Percentiles rank a stretch among this genome's conserved stretches.
Evolutionary conservation across 768 basidiomycete genomes (phyloP).

Genomic region (Clavaria fumosa): DNA sequence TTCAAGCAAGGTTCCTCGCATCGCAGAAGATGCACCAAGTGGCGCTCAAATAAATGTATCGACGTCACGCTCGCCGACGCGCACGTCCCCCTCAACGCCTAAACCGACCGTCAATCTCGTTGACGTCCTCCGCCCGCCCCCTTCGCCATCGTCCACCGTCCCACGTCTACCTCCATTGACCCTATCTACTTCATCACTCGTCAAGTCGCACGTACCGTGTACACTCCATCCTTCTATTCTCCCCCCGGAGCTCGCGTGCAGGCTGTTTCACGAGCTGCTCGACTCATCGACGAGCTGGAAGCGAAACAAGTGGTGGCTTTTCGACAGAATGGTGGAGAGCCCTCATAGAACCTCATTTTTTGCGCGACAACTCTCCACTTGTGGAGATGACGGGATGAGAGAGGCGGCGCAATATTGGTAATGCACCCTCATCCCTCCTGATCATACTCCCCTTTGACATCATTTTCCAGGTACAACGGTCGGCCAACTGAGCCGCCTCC

Average conservation of each 20-base stretch:
- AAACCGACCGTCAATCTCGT: conserved; percentile 34
- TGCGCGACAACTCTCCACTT: conserved; percentile 34
- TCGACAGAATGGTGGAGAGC: conserved; percentile 69
- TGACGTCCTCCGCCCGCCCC: conserved; percentile 38
- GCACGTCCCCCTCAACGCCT: conserved; percentile 7
- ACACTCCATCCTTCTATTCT: conserved; percentile 57
- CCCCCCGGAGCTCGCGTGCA: conserved; percentile 61
- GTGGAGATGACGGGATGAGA: conserved; percentile 39
- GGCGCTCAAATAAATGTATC: not conserved
- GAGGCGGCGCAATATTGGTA: conserved; percentile 68
- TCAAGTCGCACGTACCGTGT: conserved; percentile 58
- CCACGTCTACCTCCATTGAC: conserved; percentile 41
- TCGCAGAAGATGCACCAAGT: not conserved
- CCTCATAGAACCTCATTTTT: conserved; percentile 76
- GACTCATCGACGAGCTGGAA: conserved; percentile 46
- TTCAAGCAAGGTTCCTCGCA: not conserved
- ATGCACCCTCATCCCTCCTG: conserved; percentile 5
- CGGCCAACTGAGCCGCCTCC: conserved; percentile 39
- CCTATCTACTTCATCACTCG: conserved; percentile 44
- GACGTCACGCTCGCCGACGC: conserved; percentile 4
- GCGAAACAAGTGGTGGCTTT: conserved; percentile 73
- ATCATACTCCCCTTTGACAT: not conserved
- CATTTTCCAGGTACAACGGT: conserved; percentile 59
- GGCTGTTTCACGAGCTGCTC: conserved; percentile 59
- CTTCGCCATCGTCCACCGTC: conserved; percentile 20